Base-by-base conservation (phyloP, 2,329 filamentous ascomycete species). In the Elsinoe arachidis region DNA sequence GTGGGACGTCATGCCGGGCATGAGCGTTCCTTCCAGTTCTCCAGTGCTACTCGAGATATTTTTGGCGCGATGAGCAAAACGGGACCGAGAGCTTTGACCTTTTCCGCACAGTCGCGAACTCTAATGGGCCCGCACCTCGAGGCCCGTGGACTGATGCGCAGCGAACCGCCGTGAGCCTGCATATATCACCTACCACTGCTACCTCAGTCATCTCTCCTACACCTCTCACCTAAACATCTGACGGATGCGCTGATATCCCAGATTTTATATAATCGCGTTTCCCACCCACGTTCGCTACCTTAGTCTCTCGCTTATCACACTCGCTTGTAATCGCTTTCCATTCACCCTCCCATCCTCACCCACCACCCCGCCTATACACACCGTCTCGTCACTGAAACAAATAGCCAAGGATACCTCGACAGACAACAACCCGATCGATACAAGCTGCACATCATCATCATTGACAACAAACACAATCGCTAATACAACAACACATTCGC, bases 271-370 rank as follows among this genome's bases (percentile, higher is more conserved):
- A 56, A 56, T 56, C 54, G 37, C 34, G 49, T 47, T 30, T 56
- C 17, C 39, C 26, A 37, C 39, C 54, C 54, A 47, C 39, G 30
- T 47, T 56, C 43, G 41, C 41, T 49, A 47, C 39, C 26, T 30
- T 56, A 46, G 54, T 56, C 54, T 56, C 54, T 56, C 54, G 54
- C 54, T 56, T 47, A 38, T 9, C 41, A 56, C 54, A 56, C 43
- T 56, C 54, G 54, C 54, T 56, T 56, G 41, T 47, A n/a, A n/a
- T 46, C 53, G 23, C 37, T 34, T 55, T 23, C 11, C 21, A 19
- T 41, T 39, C 17, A 6, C 51, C 30, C 47, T 35, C 19, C 26
- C 30, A 39, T 30, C 6, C 26, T 43, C 41, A 39, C 41, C 54
- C 41, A 30, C 54, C 21, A 26, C 41, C 17, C 54, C 26, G 7